Evolutionary conservation across 2,329 filamentous ascomycete species (phyloP).

Genomic region (Dryadomyces sulphureus): DNA sequence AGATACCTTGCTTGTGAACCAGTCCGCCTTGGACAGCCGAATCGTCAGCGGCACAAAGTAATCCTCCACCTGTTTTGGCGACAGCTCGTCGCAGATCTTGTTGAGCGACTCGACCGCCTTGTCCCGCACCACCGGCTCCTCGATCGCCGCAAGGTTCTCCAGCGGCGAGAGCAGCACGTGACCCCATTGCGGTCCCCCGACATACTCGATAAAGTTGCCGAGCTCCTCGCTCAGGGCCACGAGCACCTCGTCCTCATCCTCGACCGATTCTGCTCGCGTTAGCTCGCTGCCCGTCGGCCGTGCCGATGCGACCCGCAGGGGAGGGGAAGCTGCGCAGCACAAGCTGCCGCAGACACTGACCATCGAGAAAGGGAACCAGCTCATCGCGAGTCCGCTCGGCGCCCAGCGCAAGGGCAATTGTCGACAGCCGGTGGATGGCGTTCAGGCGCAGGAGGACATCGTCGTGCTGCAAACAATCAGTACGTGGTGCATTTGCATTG

Average conservation of each 20-base stretch:
- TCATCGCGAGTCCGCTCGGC: slow-evolving; percentile 95
- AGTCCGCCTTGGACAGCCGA: slow-evolving; percentile 96
- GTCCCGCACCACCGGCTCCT: slow-evolving; percentile 93
- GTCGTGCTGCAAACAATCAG: slow-evolving; percentile 55
- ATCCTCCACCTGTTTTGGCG: slow-evolving; percentile 84
- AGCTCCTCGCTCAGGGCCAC: slow-evolving; percentile 95
- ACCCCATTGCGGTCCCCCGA: slow-evolving; percentile 83
- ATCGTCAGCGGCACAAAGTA: slow-evolving; percentile 93
- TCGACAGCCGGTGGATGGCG: slow-evolving; percentile 94
- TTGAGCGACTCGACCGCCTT: slow-evolving; percentile 99
- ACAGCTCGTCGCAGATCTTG: slow-evolving; percentile 93
- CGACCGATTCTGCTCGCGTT: slow-evolving; percentile 66
- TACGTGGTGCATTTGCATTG: not conserved
- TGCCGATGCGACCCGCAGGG: not conserved
- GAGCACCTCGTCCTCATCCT: slow-evolving; percentile 96
- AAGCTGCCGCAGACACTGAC: slow-evolving; percentile 57
- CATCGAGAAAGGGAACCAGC: slow-evolving; percentile 96
- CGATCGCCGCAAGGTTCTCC: slow-evolving; percentile 95
- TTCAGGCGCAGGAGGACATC: slow-evolving; percentile 96
- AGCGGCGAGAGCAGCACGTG: slow-evolving; percentile 94
- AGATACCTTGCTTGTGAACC: slow-evolving; percentile 99
- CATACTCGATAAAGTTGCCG: slow-evolving; percentile 92
- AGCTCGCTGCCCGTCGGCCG: not conserved
- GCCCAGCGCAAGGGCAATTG: slow-evolving; percentile 90
- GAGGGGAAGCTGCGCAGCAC: not conserved